Percentiles rank a stretch among this genome's conserved stretches.
Evolutionary conservation across 2,329 filamentous ascomycete species (phyloP).

Genomic region (Botrytis byssoidea): DNA sequence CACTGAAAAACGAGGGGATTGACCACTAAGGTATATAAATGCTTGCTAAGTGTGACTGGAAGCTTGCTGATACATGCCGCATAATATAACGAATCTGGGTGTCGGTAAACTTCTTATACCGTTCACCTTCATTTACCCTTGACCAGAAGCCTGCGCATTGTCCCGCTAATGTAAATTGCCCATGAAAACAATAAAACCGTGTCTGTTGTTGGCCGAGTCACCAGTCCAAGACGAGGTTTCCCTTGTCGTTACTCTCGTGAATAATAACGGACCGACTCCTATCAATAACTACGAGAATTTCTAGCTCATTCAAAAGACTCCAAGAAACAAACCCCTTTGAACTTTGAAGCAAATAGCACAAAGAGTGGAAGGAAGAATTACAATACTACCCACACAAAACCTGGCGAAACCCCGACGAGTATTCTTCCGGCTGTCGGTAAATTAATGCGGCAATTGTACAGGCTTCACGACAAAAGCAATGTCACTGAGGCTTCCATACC

Average conservation of each 20-base stretch:
- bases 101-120: conserved; percentile 17
- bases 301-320: neutral
- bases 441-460: conserved; percentile 25
- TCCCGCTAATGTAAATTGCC: conserved; percentile 26
- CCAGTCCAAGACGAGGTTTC: conserved; percentile 6
- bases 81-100: conserved; percentile 14
- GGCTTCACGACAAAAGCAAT: conserved; percentile 32
- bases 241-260: neutral
- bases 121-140: conserved; percentile 12
- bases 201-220: conserved; percentile 16
- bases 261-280: conserved; percentile 19
- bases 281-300: conserved; percentile 13
- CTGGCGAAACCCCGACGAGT: conserved; percentile 4
- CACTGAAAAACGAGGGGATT: conserved; percentile 7
- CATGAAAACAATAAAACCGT: conserved; percentile 24
- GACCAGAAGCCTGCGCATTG: conserved; percentile 14
- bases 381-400: conserved; percentile 16
- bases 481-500: conserved; percentile 38
- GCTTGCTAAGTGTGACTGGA: neutral
- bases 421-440: conserved; percentile 18
- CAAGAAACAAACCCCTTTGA: conserved; percentile 9
- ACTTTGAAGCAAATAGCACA: conserved; percentile 1
- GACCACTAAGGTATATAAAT: conserved; percentile 15
- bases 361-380: conserved; percentile 9
- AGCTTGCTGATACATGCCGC: conserved; percentile 11